These are phyloP conservation scores for Pinguiococcus pyrenoidosus DNA, from an alignment of 108 stramenopile genomes.

Conservation along the genomic window DNA sequence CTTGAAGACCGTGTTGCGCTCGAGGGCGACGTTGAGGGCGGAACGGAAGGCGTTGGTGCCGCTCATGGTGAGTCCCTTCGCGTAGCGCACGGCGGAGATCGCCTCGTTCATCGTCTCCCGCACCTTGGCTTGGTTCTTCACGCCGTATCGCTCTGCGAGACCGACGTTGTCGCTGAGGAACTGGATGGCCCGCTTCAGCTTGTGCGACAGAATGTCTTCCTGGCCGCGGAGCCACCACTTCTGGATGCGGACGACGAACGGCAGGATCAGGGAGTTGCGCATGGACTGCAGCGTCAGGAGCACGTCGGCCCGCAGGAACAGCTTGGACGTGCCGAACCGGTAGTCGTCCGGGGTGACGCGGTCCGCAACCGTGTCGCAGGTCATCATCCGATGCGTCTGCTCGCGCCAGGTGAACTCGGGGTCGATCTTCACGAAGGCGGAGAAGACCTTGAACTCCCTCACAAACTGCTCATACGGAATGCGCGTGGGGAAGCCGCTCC, in stretches of 20 bases:
- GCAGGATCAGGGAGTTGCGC: not conserved
- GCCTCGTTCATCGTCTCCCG: not conserved
- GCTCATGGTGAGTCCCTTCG: not conserved
- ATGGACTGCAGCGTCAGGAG: not conserved
- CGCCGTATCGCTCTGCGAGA: not conserved
- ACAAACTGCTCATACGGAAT: conserved; percentile 6
- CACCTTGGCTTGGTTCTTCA: not conserved
- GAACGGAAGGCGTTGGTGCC: not conserved
- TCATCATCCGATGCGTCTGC: conserved; percentile 1
- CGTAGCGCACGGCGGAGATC: not conserved
- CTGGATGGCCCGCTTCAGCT: not conserved
- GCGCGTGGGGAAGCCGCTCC: conserved; percentile 10
- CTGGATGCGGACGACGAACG: conserved; percentile 2
- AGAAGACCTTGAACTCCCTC: conserved; percentile 4
- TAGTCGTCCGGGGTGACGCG: not conserved
- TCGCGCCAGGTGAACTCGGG: not conserved
- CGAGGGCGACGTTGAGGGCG: not conserved
- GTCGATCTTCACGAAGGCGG: not conserved
- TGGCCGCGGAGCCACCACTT: conserved; percentile 6
- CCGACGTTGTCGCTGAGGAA: not conserved
- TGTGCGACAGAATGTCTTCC: conserved; percentile 1
- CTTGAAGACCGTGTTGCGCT: not conserved
- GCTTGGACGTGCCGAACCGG: conserved; percentile 6
- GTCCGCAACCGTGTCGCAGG: not conserved
- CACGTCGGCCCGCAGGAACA: conserved; percentile 6